Base-by-base conservation (phyloP, 768 basidiomycete genomes). In the Hypholoma sublateritium region DNA sequence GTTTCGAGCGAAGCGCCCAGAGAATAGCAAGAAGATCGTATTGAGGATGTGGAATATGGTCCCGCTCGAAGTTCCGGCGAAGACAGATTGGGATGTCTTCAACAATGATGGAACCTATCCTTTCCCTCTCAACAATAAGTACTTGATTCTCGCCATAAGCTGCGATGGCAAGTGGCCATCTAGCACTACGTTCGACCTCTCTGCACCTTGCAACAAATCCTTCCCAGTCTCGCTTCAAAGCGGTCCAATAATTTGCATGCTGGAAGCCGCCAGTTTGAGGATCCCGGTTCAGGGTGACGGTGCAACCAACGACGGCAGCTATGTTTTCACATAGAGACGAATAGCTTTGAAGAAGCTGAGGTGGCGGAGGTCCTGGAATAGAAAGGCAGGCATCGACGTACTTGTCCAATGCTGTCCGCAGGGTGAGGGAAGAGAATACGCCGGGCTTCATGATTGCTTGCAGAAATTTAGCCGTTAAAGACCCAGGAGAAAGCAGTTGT, bases 141-240 rank as follows among this genome's bases (percentile, higher is more conserved):
- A 89, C 71, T 32, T 81, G 80, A 46, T 75, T 67, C 48, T 72
- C 65, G 34, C 69, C 73, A 42, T 76, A 71, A 21, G 77, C 67
- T 39, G 84, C 87, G 35, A 93, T 78, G 14, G 80, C 80, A 24
- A 93, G 80, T 1, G 93, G 93, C 84, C 89, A 88, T 43, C 91
- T 82, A 34, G 88, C 89, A 59, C 85, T 85, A 42, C 91, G 87
- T 72, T 97, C 95, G n/a, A 95, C 78, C 61, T 94, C 93, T 52
- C 90, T 84, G 66, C 93, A 95, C 55, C 92, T 82, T 7, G 95
- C 89, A 59, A 95, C 86, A 65, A 98, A 95, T 3, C 95, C 94
- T 66, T 98, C 91, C 95, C 96, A 98, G 64, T 98, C 95, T 45
- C 91, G 77, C 69, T 92, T 95, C 63, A 97, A 71, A 0, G 88